A percentile compares a stretch with the other conserved stretches of the same genome.
Evolutionary conservation across 805 yeast species (phyloP).

Genomic region (Suhomyces vadensis): DNA sequence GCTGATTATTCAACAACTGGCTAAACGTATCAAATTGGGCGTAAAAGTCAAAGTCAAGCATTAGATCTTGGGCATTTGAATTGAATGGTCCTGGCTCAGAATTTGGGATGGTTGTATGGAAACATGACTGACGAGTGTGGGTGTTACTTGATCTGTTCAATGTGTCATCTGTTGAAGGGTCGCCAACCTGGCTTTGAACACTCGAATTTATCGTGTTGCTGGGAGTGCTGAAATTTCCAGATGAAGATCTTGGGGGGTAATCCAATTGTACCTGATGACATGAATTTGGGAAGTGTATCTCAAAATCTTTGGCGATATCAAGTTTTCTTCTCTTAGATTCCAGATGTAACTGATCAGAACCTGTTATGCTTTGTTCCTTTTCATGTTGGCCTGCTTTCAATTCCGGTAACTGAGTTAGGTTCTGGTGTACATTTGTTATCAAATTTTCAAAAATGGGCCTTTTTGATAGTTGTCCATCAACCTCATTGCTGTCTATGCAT

Average conservation of each 20-base stretch:
- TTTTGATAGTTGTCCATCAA: constrained; percentile 27
- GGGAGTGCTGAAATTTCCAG: background rate
- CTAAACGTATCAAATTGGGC: constrained; percentile 36
- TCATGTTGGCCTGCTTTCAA: background rate
- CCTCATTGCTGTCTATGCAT: background rate
- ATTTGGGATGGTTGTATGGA: constrained; percentile 44
- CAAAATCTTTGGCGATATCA: constrained; percentile 18
- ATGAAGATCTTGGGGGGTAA: background rate
- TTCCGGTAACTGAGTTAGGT: constrained; percentile 19
- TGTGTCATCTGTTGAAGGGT: background rate
- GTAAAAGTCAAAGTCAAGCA: constrained; percentile 40
- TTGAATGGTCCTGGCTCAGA: constrained; percentile 6
- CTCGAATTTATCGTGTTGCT: background rate
- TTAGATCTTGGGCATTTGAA: constrained; percentile 13
- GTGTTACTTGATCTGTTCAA: constrained; percentile 4
- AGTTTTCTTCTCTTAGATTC: constrained; percentile 4
- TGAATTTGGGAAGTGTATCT: constrained; percentile 43
- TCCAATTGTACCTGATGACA: constrained; percentile 26
- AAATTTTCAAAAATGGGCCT: constrained; percentile 40
- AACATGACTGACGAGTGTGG: constrained; percentile 44
- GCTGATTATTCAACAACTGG: constrained; percentile 13
- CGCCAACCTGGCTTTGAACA: background rate
- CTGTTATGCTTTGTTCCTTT: background rate
- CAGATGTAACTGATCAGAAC: background rate
- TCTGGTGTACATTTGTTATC: constrained; percentile 37